Conservation (phyloP, 2,329 filamentous ascomycete genomes). For the Elsinoe arachidis region DNA sequence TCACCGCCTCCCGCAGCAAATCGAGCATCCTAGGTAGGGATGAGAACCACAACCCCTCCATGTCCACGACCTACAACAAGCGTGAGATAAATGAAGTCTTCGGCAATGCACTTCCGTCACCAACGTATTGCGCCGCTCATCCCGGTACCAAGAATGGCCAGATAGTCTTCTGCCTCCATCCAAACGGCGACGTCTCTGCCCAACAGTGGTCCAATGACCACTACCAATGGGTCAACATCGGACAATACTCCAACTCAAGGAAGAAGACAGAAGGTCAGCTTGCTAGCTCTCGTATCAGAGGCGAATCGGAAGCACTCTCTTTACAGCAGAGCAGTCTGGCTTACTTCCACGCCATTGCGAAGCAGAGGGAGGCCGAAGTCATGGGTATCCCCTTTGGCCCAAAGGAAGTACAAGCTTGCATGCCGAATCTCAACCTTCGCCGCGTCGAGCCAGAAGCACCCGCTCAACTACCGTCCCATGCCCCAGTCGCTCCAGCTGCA, state of each 20-base stretch:
- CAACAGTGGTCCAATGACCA: slow-evolving; percentile 37
- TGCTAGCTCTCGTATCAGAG: slow-evolving; percentile 32
- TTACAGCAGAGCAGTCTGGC: slow-evolving; percentile 30
- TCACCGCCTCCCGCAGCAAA: slow-evolving; percentile 20
- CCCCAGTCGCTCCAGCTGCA: slow-evolving; percentile 13
- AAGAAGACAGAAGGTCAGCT: slow-evolving; percentile 37
- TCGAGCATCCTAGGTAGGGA: slow-evolving; percentile 20
- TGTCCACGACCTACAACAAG: slow-evolving; percentile 24
- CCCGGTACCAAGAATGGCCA: slow-evolving; percentile 32
- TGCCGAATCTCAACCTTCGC: slow-evolving; percentile 20
- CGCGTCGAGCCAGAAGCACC: not conserved
- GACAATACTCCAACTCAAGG: slow-evolving; percentile 34
- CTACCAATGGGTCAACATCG: slow-evolving; percentile 39
- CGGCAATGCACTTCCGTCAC: slow-evolving; percentile 34
- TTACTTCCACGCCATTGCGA: slow-evolving; percentile 36
- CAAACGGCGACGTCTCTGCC: slow-evolving; percentile 39
- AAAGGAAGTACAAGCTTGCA: slow-evolving; percentile 24
- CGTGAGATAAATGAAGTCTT: slow-evolving; percentile 32
- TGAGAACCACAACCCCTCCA: slow-evolving; percentile 23
- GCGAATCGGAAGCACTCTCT: slow-evolving; percentile 27
- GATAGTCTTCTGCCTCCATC: slow-evolving; percentile 39
- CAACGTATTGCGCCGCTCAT: slow-evolving; percentile 29
- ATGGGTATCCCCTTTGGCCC: slow-evolving; percentile 25
- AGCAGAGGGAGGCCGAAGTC: slow-evolving; percentile 29
- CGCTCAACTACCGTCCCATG: slow-evolving; percentile 11